Evolutionary conservation across 139 green algal genomes (phyloP).

Genomic region (Diplosphaera chodatii): DNA sequence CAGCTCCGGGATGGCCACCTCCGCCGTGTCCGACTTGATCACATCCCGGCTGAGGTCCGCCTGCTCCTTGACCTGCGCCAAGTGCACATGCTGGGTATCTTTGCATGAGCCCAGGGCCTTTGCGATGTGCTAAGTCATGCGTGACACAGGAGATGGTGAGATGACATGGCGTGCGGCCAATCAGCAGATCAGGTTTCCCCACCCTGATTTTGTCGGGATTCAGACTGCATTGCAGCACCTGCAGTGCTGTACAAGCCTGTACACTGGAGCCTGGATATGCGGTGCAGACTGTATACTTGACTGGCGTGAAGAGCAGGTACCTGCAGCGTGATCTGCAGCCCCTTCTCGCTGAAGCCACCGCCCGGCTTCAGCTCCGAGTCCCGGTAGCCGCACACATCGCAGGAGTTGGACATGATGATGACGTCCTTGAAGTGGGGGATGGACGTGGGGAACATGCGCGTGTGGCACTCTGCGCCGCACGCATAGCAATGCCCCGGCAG

Average conservation of each 20-base stretch:
- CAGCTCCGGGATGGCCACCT: constrained; percentile 46
- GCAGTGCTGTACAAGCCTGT: no score
- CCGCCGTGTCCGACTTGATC: constrained; percentile 55
- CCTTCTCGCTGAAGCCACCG: constrained; percentile 25
- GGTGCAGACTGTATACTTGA: no score
- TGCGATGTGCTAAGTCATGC: no score
- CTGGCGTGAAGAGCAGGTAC: no score
- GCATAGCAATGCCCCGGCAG: constrained; percentile 44
- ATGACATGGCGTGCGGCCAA: no score
- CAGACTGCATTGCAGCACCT: no score
- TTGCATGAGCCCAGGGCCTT: no score
- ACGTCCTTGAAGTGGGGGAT: constrained; percentile 63
- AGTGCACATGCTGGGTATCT: no score
- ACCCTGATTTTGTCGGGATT: no score
- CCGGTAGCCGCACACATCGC: constrained; percentile 48
- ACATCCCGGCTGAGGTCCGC: constrained; percentile 55
- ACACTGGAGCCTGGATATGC: no score
- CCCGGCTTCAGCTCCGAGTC: constrained; percentile 48
- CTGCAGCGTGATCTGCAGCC: constrained; percentile 16
- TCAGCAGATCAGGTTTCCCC: no score
- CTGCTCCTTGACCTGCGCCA: neutral
- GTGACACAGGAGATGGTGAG: neutral
- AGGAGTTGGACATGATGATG: constrained; percentile 55
- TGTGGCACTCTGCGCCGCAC: constrained; percentile 29
- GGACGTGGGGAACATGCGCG: constrained; percentile 42